Base-by-base conservation (phyloP, 768 basidiomycete species). In the Mycena leptocephala region DNA sequence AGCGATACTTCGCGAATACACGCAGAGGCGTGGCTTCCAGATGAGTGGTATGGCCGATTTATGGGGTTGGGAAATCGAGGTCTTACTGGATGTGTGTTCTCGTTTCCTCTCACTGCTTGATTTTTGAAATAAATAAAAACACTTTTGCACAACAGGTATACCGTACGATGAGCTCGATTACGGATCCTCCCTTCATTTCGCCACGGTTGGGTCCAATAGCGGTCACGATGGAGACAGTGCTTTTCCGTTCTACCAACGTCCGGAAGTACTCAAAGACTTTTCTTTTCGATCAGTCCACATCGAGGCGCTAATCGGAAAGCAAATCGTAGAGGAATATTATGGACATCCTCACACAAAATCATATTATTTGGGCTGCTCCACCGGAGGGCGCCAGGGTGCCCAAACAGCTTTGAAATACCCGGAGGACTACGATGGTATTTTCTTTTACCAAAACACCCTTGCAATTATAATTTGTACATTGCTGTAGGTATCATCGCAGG, bases 321-420 rank as follows among this genome's bases (percentile, higher is more conserved):
- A 76, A 32, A 72, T 83, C 33, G 73, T 79, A 22, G 74, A 79
- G 20, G 74, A 62, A 26, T 83, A 80, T 53, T 83, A 83, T 71
- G 76, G 74, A 20, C 56, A 53, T 0, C 55, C 56, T 8, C 75
- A 75, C 58, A 32, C 41, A 46, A 82, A 81, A 63, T 77, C 80
- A 2, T 83, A 83, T 32, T 83, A 76, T 51, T 61, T 80, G 22
- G 83, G 82, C 5, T 83, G 83, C 72, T 81, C 81, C 3, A 80
- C 78, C 0, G 83, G 82, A 13, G 83, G 83, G 26, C 79, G 82
- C 32, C 82, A 82, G 69, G 83, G 79, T 5, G 75, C 78, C 0
- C 78, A 80, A 41, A 71, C 79, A 2, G 80, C 81, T 13, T 62
- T 76, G 32, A 58, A 74, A 16, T 82, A 75, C 51, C 83, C 83